A percentile compares a stretch with the other conserved stretches of the same genome.
phyloP scores from a whole-genome alignment of 108 stramenopile genomes.

The Cyclotella baltica region DNA sequence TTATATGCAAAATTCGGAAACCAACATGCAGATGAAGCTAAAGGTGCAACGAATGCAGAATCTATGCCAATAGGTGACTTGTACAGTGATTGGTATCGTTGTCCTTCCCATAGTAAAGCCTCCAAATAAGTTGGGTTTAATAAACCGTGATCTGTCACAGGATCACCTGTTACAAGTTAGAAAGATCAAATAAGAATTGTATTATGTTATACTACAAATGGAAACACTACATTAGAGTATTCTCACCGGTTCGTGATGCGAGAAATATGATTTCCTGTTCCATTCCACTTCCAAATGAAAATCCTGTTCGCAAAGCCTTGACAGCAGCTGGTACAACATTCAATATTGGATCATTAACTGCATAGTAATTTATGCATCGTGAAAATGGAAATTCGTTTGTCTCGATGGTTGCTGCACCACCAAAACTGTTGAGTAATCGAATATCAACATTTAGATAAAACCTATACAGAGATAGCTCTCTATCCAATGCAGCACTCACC shows the following conservation, averaged over 20 bases:
- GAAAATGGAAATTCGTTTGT: conserved; percentile 78
- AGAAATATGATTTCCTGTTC: conserved; percentile 56
- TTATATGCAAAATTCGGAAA: conserved; percentile 55
- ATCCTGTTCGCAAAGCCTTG: conserved; percentile 77
- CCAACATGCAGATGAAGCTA: conserved; percentile 42
- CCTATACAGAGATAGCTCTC: neutral
- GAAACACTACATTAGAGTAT: conserved; percentile 12
- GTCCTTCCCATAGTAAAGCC: conserved; percentile 86
- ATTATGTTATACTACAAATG: conserved; percentile 23
- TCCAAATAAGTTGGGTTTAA: conserved; percentile 82
- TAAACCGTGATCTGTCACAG: conserved; percentile 81
- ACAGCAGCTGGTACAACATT: conserved; percentile 78
- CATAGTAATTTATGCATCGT: conserved; percentile 89
- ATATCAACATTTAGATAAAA: neutral
- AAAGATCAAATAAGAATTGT: conserved; percentile 22
- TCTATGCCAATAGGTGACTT: conserved; percentile 44
- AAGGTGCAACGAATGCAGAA: conserved; percentile 49
- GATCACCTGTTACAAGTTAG: conserved; percentile 57
- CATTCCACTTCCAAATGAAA: conserved; percentile 53
- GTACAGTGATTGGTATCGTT: conserved; percentile 69
- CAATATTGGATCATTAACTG: conserved; percentile 89
- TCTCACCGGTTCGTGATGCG: conserved; percentile 39
- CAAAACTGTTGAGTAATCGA: conserved; percentile 13
- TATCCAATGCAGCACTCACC: conserved; percentile 52
- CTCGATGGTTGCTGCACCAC: conserved; percentile 59